phyloP scores from a whole-genome alignment of 1,284 basidiomycete genomes.

The Apiotrichum akiyoshidainum region DNA sequence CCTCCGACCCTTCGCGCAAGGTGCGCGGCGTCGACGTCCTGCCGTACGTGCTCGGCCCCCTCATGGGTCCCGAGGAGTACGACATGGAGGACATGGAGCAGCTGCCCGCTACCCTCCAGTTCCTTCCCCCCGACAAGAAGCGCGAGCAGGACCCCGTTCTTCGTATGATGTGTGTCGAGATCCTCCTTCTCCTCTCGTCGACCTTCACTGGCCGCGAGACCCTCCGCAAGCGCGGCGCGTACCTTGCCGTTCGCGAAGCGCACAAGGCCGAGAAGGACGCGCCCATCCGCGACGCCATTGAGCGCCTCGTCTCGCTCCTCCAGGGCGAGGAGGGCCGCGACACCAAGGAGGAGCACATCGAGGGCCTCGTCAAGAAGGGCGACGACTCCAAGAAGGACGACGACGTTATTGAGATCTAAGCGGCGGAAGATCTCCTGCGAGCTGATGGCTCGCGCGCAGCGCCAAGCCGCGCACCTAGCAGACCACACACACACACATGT shows the following conservation, averaged over 20 bases:
- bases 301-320: slow-evolving; percentile 68
- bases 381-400: slow-evolving; percentile 24
- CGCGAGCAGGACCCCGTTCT: slow-evolving; percentile 77
- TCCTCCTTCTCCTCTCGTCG: slow-evolving; percentile 81
- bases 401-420: slow-evolving; percentile 36
- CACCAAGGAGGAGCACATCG: slow-evolving; percentile 53
- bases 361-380: slow-evolving; percentile 55
- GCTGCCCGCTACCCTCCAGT: slow-evolving; percentile 78
- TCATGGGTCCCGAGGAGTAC: slow-evolving; percentile 92
- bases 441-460: too few species aligned
- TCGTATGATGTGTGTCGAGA: slow-evolving; percentile 82
- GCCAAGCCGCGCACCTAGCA: too few species aligned
- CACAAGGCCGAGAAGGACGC: slow-evolving; percentile 79
- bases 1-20: slow-evolving; percentile 42
- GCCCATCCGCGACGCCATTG: slow-evolving; percentile 64
- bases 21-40: slow-evolving; percentile 79
- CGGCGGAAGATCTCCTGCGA: too few species aligned
- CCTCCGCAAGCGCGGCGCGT: slow-evolving; percentile 75
- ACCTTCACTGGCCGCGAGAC: slow-evolving; percentile 82
- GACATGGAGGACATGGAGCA: slow-evolving; percentile 89
- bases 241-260: slow-evolving; percentile 75
- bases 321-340: slow-evolving; percentile 66
- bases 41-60: slow-evolving; percentile 77
- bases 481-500: too few species aligned
- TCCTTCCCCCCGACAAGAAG: slow-evolving; percentile 78